Evolutionary conservation across 768 basidiomycete species (phyloP).

Genomic region (Phlebiopsis gigantea): DNA sequence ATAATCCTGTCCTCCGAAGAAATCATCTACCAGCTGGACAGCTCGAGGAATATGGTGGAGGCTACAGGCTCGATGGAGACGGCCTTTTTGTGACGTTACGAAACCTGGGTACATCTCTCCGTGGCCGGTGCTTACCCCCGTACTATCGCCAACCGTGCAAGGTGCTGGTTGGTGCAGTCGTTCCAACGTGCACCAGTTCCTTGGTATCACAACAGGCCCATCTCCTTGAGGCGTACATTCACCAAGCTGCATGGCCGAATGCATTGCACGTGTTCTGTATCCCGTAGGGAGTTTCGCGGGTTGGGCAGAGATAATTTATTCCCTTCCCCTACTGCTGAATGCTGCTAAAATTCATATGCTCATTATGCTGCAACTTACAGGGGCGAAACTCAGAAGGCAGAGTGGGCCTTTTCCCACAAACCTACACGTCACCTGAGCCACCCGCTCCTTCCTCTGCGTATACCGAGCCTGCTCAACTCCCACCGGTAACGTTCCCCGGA

Average conservation of each 20-base stretch:
- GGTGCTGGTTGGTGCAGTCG: background rate
- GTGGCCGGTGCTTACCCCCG: too few species aligned
- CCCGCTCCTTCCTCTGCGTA: constrained; percentile 27
- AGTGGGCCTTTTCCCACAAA: constrained; percentile 87
- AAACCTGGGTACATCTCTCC: background rate
- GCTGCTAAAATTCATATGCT: constrained; percentile 4
- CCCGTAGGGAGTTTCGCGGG: background rate
- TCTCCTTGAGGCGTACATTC: background rate
- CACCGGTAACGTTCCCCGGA: constrained; percentile 4
- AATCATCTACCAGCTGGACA: background rate
- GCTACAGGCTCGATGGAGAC: background rate
- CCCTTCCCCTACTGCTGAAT: background rate
- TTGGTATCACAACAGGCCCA: background rate
- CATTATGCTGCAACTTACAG: constrained; percentile 34
- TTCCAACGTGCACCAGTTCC: background rate
- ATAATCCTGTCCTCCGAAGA: too few species aligned
- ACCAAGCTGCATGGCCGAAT: background rate
- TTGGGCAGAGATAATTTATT: background rate
- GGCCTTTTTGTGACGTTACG: background rate
- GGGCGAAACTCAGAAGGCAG: constrained; percentile 80
- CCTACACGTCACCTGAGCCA: constrained; percentile 68
- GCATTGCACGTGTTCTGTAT: background rate
- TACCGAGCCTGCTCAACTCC: constrained; percentile 6
- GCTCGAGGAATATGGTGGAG: too few species aligned
- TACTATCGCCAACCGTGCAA: background rate